Percentiles rank a stretch among this genome's conserved stretches.
Conservation (phyloP, 208 protist genomes). For the Porcisia hertigi region DNA sequence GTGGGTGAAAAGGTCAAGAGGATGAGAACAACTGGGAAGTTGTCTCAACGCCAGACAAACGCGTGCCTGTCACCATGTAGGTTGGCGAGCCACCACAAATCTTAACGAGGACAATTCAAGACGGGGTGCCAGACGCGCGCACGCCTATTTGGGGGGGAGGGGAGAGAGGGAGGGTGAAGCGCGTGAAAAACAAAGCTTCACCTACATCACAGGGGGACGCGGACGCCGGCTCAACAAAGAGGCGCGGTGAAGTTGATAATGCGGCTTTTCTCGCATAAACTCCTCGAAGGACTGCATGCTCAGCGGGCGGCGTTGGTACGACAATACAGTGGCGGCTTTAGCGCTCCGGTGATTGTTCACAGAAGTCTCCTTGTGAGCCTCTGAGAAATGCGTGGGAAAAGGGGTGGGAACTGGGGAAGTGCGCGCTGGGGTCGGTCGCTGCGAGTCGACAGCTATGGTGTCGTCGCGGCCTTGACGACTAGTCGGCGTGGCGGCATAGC, state of each 20-base stretch:
- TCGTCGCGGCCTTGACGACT: neutral
- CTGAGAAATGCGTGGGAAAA: neutral
- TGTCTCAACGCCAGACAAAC: neutral
- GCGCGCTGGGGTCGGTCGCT: neutral
- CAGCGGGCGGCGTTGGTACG: neutral
- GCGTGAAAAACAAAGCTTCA: neutral
- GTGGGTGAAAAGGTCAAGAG: too few relatives aligned
- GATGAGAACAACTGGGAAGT: neutral
- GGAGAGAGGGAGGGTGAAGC: too few relatives aligned
- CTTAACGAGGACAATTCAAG: neutral
- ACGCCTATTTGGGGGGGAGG: too few relatives aligned
- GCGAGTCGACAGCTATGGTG: neutral
- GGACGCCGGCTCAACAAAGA: constrained; percentile 16
- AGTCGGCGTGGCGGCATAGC: constrained; percentile 3
- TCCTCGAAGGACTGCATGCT: constrained; percentile 58
- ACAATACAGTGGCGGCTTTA: neutral
- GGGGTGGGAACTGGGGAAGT: neutral
- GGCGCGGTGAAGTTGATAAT: constrained; percentile 48
- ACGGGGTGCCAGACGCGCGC: too few relatives aligned
- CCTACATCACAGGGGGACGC: neutral
- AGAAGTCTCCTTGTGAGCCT: neutral
- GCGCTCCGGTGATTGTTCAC: neutral
- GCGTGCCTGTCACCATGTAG: too few relatives aligned
- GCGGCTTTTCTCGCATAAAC: constrained; percentile 73
- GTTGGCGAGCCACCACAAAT: too few relatives aligned